Evolutionary conservation across 2,329 filamentous ascomycete species (phyloP), one percentile per base, ranked within the genome.

Genomic region (Colletotrichum incanum): DNA sequence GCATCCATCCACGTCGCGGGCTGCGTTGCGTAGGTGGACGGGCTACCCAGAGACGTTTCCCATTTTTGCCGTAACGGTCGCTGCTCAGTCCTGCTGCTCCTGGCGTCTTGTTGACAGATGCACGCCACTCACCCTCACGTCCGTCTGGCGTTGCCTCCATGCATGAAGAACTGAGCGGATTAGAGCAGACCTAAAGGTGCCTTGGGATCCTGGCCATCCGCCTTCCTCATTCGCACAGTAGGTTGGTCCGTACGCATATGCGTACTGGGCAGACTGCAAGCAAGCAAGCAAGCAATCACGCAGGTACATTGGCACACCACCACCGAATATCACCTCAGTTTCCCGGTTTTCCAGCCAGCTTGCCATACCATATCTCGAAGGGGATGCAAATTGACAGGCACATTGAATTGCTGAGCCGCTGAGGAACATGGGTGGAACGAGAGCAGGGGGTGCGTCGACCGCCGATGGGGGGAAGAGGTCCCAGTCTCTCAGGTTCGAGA

Each of bases 401-500:
- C 39, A 11, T 23, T 55, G 37, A 31, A 41, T 23, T 69, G 65
- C 65, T 72, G 65, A 41, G 59, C 65, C 69, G 65, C 69, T 65
- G 52, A 52, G 65, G 65, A 65, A 41, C 45, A 60, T 69, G 11
- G 45, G 52, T 54, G 59, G 34, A 18, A 54, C 26, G 55, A 61
- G 41, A 52, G 52, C 58, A 69, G 39, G 45, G 65, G 64, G 31
- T 37, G 65, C 58, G 34, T 26, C 66, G 54, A 49, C n/a, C 49
- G 65, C 28, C 58, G 23, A 62, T 12, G 41, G 49, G 49, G 31
- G 12, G 23, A n/a, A 31, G 20, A 20, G 31, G 50, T 37, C 59
- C 65, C 69, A 45, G 59, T 64, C 45, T 54, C 49, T 64, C 59
- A 43, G 23, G 64, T 68, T 71, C 68, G 65, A 71, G 68, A 71